Base-by-base conservation (phyloP, 768 basidiomycete species). In the Sporobolomyces roseus region DNA sequence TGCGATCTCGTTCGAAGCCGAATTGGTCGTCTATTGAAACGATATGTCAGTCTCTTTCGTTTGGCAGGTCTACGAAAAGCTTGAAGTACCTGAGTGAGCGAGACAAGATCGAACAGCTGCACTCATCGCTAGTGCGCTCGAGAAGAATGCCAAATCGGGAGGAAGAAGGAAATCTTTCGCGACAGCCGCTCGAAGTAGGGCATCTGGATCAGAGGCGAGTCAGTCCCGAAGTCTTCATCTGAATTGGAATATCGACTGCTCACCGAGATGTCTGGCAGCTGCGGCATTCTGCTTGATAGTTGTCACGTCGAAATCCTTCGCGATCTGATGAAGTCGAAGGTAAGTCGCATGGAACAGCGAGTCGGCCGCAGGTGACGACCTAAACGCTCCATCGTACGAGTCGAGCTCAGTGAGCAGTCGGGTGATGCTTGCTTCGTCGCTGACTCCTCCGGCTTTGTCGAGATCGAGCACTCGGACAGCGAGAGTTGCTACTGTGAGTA, bases 331-430 rank as follows among this genome's bases (percentile, higher is more conserved):
- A 30, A 69, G 50, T 5, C 62, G 56, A 2, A 53, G 5, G 29
- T 29, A 63, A 4, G 55, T 43, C 21, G 38, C 63, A 0, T 62
- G 49, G 0, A 59, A 36, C 56, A 60, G 54, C 0, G 67, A 41
- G 5, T 25, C 27, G 10, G 38, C 43, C 1, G 60, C 35, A 8
- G 13, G 6, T 9, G 51, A 29, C 5, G 56, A 41, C n/a, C 25
- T n/a, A 21, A 54, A 30, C 0, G 32, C 38, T 1, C 35, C 51
- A n/a, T 62, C 55, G 50, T 52, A 33, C 13, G 49, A 17, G 13
- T 62, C 52, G 29, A 72, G 52, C 30, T 65, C 71, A 16, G 62
- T 63, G 43, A 68, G 46, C 9, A 72, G 56, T 10, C 27, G 56
- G 35, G n/a, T n/a, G 25, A 14, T 30, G 12, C 32, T 19, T 14